These are phyloP conservation scores for Pseudogymnoascus sp. DNA, from an alignment of 2,329 filamentous ascomycete species.

Conservation along the genomic window DNA sequence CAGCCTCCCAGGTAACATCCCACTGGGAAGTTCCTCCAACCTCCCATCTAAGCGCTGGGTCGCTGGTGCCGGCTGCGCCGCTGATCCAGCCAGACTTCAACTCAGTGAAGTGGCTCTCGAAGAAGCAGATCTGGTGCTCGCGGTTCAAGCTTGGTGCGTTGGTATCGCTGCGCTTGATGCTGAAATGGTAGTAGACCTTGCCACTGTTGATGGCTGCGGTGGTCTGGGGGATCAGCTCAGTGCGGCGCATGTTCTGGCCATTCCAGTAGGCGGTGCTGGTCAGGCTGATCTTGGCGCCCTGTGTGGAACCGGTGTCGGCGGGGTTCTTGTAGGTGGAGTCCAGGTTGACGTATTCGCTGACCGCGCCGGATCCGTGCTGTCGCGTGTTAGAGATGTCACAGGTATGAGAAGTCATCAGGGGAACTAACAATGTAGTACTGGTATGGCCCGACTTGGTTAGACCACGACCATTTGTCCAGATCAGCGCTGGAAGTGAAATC, in stretches of 20 bases:
- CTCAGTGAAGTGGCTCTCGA: slow-evolving; percentile 67
- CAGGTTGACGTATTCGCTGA: slow-evolving; percentile 35
- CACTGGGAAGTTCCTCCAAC: slow-evolving; percentile 53
- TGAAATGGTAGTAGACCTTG: slow-evolving; percentile 65
- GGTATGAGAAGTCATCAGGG: background rate
- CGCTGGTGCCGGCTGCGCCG: slow-evolving; percentile 36
- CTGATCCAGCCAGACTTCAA: slow-evolving; percentile 59
- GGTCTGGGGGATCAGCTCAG: slow-evolving; percentile 66
- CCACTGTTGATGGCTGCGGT: slow-evolving; percentile 54
- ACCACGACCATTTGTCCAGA: slow-evolving; percentile 56
- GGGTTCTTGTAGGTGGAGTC: slow-evolving; percentile 41
- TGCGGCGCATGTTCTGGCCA: slow-evolving; percentile 63
- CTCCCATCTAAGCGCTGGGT: slow-evolving; percentile 57
- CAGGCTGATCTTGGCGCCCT: slow-evolving; percentile 63
- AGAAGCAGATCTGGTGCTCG: slow-evolving; percentile 58
- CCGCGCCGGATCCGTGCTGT: slow-evolving; percentile 45
- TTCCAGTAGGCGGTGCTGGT: slow-evolving; percentile 60
- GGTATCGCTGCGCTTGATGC: slow-evolving; percentile 47
- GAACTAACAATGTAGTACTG: slow-evolving; percentile 58
- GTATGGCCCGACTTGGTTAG: slow-evolving; percentile 60
- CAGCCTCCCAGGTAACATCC: slow-evolving; percentile 51
- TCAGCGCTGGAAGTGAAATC: slow-evolving; percentile 45
- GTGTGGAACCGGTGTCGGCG: slow-evolving; percentile 48
- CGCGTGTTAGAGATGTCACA: slow-evolving; percentile 1
- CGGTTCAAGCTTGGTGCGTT: slow-evolving; percentile 54